phyloP scores from a whole-genome alignment of 2,329 filamentous ascomycete genomes.

The Dactylellina parvicollis region DNA sequence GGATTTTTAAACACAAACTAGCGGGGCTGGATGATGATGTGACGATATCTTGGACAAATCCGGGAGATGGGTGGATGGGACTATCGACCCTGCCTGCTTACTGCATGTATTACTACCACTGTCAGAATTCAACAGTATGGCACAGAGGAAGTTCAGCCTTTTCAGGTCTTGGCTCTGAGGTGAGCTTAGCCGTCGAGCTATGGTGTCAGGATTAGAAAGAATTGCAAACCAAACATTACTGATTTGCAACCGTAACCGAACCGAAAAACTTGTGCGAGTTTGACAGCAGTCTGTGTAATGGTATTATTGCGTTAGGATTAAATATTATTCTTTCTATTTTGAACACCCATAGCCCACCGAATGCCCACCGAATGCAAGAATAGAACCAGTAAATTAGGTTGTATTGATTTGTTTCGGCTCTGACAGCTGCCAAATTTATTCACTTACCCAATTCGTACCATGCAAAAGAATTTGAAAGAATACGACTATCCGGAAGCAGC shows the following conservation, averaged over 20 bases:
- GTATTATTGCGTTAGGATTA: slow-evolving; percentile 9
- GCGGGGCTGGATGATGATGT: slow-evolving; percentile 9
- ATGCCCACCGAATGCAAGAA: neutral
- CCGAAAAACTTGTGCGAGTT: too few relatives aligned
- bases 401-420: neutral
- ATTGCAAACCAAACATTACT: too few relatives aligned
- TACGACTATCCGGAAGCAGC: slow-evolving; percentile 2
- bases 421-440: neutral
- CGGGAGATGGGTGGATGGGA: slow-evolving; percentile 8
- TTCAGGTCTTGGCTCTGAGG: neutral
- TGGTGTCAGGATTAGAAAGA: neutral
- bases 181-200: slow-evolving; percentile 1
- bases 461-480: neutral
- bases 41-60: slow-evolving; percentile 39
- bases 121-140: neutral
- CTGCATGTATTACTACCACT: slow-evolving; percentile 19
- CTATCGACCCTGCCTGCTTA: slow-evolving; percentile 10
- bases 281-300: too few relatives aligned
- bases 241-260: neutral
- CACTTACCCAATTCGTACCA: slow-evolving; percentile 40
- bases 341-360: neutral
- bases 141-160: neutral
- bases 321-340: neutral
- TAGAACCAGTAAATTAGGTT: neutral
- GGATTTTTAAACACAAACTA: too few relatives aligned